phyloP scores from a whole-genome alignment of 1,284 basidiomycete species.

The Rhodotorula glutinis region DNA sequence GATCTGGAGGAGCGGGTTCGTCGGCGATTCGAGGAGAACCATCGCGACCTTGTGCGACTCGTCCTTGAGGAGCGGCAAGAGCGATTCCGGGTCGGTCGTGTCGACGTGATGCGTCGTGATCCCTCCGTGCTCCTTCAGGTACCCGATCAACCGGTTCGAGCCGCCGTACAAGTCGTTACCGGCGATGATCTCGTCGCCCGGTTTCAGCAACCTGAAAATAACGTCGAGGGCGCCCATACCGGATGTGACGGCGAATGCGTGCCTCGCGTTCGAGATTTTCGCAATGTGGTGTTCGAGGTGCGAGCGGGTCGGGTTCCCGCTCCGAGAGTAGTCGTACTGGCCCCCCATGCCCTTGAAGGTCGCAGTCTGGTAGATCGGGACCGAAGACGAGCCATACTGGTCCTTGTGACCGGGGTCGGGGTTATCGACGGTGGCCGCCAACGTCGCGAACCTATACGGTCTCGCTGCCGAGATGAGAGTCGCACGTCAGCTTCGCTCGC shows the following conservation, averaged over 20 bases:
- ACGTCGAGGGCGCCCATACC: conserved; percentile 98
- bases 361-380: conserved; percentile 96
- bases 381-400: conserved; percentile 88
- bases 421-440: conserved; percentile 86
- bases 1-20: conserved; percentile 95
- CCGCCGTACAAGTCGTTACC: conserved; percentile 94
- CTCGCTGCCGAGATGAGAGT: conserved; percentile 8
- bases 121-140: conserved; percentile 80
- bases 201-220: conserved; percentile 88
- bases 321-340: conserved; percentile 81
- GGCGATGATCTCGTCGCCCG: conserved; percentile 90
- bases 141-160: conserved; percentile 85
- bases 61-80: conserved; percentile 64
- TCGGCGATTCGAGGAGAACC: conserved; percentile 95
- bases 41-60: conserved; percentile 72
- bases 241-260: conserved; percentile 87
- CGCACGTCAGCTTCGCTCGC: background rate
- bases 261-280: conserved; percentile 82
- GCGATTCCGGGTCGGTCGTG: conserved; percentile 69
- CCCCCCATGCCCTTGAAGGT: conserved; percentile 95
- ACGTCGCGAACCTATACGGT: conserved; percentile 43
- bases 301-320: conserved; percentile 93
- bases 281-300: conserved; percentile 93
- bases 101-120: conserved; percentile 92
- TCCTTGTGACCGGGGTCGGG: conserved; percentile 74